Base-by-base conservation (phyloP, 2,329 filamentous ascomycete species). In the Fusarium guadeloupense region DNA sequence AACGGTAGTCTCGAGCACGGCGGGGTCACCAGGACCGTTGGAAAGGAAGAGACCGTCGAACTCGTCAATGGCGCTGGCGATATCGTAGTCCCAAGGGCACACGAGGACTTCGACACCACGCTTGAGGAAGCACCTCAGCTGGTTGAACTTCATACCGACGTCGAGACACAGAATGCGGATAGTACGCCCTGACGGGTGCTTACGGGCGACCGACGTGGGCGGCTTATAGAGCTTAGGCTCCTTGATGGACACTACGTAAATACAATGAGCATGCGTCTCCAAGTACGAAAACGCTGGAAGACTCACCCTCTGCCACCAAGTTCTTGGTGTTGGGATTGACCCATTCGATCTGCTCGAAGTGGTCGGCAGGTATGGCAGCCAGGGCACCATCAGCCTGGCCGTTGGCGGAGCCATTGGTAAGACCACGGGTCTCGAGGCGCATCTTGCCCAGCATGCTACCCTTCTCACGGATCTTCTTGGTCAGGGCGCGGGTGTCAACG, bases 31-130 rank as follows among this genome's bases (percentile, higher is more conserved):
- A 38, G 95, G 95, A 69, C 95, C 95, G 82, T 99, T 99, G 65
- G 94, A 98, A 68, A 99, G 88, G 82, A 99, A 99, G 41, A 99
- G 86, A 74, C 95, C 95, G 75, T 99, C 95, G 74, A 97, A 98
- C 67, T 96, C 87, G 63, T 91, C 90, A 54, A 88, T 89, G 48
- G 88, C 88, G 51, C 92, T 79, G 49, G 89, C 87, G 75, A 98
- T 93, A 76, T 98, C 90, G 73, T 97, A 93, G 79, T 99, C 89
- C 93, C 94, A 99, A 9, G 95, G 95, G 63, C 95, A 93, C 52
- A 97, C 92, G 64, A 97, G 80, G 43, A 98, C 93, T 75, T 99
- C 95, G 51, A 98, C 90, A 50, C 95, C 95, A 68, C 95, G 88
- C 71, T 88, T 89, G 56, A 99, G 83, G 71, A 99, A 88, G 80